Evolutionary conservation across 2,329 filamentous ascomycete genomes (phyloP).

Genomic region (Dryadomyces quercus-mongolicae): DNA sequence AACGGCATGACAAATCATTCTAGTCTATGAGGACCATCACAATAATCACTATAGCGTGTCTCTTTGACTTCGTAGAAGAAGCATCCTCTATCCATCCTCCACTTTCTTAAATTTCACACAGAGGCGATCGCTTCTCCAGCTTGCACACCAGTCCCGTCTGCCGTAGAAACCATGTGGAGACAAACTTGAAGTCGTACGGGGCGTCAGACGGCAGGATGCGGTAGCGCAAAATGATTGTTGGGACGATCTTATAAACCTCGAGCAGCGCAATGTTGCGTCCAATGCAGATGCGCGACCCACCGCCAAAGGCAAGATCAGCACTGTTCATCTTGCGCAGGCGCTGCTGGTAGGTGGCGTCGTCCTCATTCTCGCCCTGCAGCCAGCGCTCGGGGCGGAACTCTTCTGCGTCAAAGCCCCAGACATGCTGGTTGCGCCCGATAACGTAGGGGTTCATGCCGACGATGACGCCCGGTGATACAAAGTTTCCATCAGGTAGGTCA

Average conservation of each 20-base stretch:
- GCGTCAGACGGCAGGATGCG: slow-evolving; percentile 13
- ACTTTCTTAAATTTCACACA: neutral
- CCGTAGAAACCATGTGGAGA: slow-evolving; percentile 7
- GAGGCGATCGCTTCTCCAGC: slow-evolving; percentile 3
- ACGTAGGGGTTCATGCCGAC: slow-evolving; percentile 25
- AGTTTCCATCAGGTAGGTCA: slow-evolving; percentile 4
- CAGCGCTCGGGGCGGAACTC: slow-evolving; percentile 34
- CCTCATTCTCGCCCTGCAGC: slow-evolving; percentile 20
- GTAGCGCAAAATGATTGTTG: slow-evolving; percentile 31
- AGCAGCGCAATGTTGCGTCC: slow-evolving; percentile 23
- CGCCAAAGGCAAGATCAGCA: slow-evolving; percentile 25
- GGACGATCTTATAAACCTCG: slow-evolving; percentile 23
- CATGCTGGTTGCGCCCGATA: slow-evolving; percentile 18
- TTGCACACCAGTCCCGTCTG: slow-evolving; percentile 12
- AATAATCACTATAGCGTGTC: too few species aligned
- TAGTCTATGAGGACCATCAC: too few species aligned
- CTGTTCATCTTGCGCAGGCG: slow-evolving; percentile 25
- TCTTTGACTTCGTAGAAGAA: too few species aligned
- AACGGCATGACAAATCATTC: too few species aligned
- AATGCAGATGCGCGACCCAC: slow-evolving; percentile 26
- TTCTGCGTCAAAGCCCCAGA: slow-evolving; percentile 33
- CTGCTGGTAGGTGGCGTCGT: slow-evolving; percentile 7
- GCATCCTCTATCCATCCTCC: too few species aligned
- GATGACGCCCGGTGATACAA: slow-evolving; percentile 8
- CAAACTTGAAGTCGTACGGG: slow-evolving; percentile 13